These are phyloP conservation scores for Taxawa tesnikishii DNA, from an alignment of 2,329 filamentous ascomycete genomes.

Conservation along the genomic window DNA sequence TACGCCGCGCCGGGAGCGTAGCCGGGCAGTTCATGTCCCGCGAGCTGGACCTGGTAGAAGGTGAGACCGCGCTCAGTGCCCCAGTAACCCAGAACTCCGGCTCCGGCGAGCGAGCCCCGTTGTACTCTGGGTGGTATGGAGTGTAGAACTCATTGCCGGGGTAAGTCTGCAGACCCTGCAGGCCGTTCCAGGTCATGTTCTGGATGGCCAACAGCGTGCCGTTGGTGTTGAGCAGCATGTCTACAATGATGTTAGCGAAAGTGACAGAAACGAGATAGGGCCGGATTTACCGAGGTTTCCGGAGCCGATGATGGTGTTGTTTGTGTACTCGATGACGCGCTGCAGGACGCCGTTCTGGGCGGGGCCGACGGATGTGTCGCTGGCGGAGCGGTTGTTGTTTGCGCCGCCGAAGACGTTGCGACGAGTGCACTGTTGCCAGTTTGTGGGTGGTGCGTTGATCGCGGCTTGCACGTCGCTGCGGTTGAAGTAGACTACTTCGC, in stretches of 20 bases:
- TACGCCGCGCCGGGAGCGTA: constrained; percentile 58
- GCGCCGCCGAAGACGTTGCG: too few species aligned
- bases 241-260: too few species aligned
- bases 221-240: constrained; percentile 55
- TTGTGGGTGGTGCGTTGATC: constrained; percentile 47
- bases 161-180: constrained; percentile 52
- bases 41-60: constrained; percentile 49
- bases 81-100: constrained; percentile 56
- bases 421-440: constrained; percentile 49
- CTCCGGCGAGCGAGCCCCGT: constrained; percentile 40
- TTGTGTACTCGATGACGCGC: constrained; percentile 58
- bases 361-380: constrained; percentile 42
- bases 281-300: too few species aligned
- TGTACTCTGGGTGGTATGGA: constrained; percentile 44
- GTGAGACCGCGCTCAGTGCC: constrained; percentile 68
- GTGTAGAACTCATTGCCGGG: constrained; percentile 54
- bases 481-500: constrained; percentile 56
- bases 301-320: constrained; percentile 63
- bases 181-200: constrained; percentile 69
- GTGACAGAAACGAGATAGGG: too few species aligned
- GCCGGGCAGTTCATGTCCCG: constrained; percentile 57
- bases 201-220: constrained; percentile 62
- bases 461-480: constrained; percentile 56
- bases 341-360: constrained; percentile 50
- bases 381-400: constrained; percentile 32